Evolutionary conservation across 2,329 filamentous ascomycete species (phyloP).

Genomic region (Pseudophaeomoniella oleicola): DNA sequence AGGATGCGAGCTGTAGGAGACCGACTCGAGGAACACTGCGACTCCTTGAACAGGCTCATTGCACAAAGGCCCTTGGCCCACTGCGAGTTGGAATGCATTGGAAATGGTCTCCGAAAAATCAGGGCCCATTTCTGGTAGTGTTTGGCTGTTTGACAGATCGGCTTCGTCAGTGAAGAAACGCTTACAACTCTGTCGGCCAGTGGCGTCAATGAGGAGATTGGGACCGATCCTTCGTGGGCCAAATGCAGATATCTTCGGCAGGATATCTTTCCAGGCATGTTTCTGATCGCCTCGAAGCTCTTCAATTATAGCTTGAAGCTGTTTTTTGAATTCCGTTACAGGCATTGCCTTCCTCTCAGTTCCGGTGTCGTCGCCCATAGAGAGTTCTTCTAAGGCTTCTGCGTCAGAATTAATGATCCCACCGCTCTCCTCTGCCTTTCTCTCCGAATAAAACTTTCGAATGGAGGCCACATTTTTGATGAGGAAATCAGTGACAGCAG

Average conservation of each 20-base stretch:
- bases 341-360: constrained; percentile 50
- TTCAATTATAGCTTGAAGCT: constrained; percentile 55
- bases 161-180: constrained; percentile 39
- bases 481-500: constrained; percentile 69
- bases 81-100: constrained; percentile 89
- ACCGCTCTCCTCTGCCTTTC: constrained; percentile 35
- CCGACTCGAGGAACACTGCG: constrained; percentile 75
- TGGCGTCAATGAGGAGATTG: constrained; percentile 78
- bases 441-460: constrained; percentile 63
- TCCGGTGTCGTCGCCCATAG: constrained; percentile 30
- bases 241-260: constrained; percentile 78
- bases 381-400: constrained; percentile 24
- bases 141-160: constrained; percentile 13
- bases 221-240: constrained; percentile 73
- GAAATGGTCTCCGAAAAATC: constrained; percentile 81
- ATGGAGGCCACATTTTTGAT: constrained; percentile 66
- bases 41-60: constrained; percentile 87
- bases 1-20: constrained; percentile 21
- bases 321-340: constrained; percentile 59
- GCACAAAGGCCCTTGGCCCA: constrained; percentile 76
- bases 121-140: constrained; percentile 33
- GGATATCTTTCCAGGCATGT: constrained; percentile 61
- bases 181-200: constrained; percentile 53
- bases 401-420: constrained; percentile 20
- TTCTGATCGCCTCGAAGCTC: constrained; percentile 53